These are phyloP conservation scores for Magnolia kwangsiensis DNA, from an alignment of 164 flowering plant genomes.

Conservation along the genomic window DNA sequence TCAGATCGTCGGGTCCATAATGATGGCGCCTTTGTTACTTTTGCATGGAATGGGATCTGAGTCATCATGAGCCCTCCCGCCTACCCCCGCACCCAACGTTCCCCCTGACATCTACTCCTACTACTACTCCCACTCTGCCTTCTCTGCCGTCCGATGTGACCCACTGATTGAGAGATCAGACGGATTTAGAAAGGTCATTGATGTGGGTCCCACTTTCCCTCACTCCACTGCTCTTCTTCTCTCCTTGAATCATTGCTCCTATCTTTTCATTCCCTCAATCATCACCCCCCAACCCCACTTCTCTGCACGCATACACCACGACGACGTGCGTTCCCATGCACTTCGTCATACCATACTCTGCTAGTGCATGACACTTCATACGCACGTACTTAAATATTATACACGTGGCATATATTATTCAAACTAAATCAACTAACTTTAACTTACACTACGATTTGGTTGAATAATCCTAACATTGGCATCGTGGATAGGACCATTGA, in stretches of 20 bases:
- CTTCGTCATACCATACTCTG: not conserved
- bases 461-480: too few species aligned
- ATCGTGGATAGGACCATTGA: too few species aligned
- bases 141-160: not conserved
- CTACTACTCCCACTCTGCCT: not conserved
- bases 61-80: not conserved
- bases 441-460: too few species aligned
- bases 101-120: not conserved
- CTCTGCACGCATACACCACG: not conserved
- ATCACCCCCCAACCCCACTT: not conserved
- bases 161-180: not conserved
- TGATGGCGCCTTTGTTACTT: not conserved
- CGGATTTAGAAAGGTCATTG: not conserved
- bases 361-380: not conserved
- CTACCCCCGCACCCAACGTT: not conserved
- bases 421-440: too few species aligned
- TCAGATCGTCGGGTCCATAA: not conserved
- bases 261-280: not conserved
- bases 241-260: not conserved
- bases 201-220: not conserved
- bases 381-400: too few species aligned
- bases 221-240: not conserved
- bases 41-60: not conserved
- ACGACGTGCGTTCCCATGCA: not conserved
- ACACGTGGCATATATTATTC: too few species aligned